These are phyloP conservation scores for Camelina hispida DNA, from an alignment of 345 rosid genomes.

Conservation along the genomic window DNA sequence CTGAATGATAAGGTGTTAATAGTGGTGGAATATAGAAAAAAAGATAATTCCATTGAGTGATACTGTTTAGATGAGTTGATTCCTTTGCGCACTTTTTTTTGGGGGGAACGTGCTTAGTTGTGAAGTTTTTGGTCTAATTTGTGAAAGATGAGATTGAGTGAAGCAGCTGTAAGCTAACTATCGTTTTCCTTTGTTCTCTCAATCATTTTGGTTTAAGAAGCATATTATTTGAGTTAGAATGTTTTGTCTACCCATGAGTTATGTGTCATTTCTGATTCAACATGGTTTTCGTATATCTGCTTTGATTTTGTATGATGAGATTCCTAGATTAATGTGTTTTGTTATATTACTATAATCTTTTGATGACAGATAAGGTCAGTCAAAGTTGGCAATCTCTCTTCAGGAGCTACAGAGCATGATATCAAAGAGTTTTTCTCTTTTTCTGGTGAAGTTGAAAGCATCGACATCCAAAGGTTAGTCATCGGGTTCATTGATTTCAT, in stretches of 20 bases:
- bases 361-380: slow-evolving; percentile 53
- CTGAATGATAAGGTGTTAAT: neutral
- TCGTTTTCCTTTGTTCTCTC: neutral
- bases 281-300: slow-evolving; percentile 3
- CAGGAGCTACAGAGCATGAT: slow-evolving; percentile 71
- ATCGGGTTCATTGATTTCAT: too few species aligned
- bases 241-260: neutral
- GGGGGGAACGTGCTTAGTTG: neutral
- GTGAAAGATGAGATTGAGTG: neutral
- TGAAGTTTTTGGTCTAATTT: neutral
- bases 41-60: neutral
- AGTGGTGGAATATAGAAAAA: neutral
- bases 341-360: neutral
- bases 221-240: neutral
- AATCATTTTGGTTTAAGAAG: neutral
- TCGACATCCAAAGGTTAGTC: slow-evolving; percentile 58
- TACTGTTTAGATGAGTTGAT: slow-evolving; percentile 5
- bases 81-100: neutral
- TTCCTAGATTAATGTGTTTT: neutral
- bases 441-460: slow-evolving; percentile 82
- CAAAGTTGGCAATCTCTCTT: slow-evolving; percentile 77
- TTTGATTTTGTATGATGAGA: neutral
- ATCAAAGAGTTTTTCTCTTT: slow-evolving; percentile 93
- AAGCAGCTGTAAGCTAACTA: neutral
- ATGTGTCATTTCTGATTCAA: neutral